Conservation (phyloP, 768 basidiomycete species). For the Mrakia gelida region DNA sequence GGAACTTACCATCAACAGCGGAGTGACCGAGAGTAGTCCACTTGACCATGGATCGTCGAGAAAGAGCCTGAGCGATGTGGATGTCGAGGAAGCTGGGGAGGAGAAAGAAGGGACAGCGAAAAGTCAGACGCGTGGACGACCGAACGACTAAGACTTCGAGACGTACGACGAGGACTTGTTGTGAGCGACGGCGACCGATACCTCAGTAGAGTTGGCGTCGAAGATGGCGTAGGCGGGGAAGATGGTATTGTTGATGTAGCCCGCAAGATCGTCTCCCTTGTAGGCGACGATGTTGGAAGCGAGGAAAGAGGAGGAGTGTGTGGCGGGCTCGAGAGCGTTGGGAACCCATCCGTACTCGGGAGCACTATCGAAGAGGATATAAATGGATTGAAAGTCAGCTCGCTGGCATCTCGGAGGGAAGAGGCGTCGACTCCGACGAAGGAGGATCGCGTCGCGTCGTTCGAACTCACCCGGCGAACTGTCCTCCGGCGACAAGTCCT, state of each 20-base stretch:
- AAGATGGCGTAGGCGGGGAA: constrained; percentile 28
- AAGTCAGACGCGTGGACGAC: no score
- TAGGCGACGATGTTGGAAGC: not conserved
- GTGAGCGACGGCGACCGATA: constrained; percentile 17
- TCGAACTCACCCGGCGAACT: not conserved
- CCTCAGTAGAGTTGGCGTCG: constrained; percentile 28
- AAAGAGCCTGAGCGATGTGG: constrained; percentile 26
- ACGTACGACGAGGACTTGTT: constrained; percentile 6
- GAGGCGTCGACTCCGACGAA: no score
- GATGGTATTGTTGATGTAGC: constrained; percentile 27
- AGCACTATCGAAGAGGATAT: not conserved
- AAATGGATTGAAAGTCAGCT: no score
- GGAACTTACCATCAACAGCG: not conserved
- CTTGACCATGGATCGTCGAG: constrained; percentile 21
- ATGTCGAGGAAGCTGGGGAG: constrained; percentile 1
- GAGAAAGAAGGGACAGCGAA: no score
- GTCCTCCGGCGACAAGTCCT: constrained; percentile 20
- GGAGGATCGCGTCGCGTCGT: no score
- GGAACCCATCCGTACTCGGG: constrained; percentile 31
- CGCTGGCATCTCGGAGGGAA: no score
- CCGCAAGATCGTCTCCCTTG: constrained; percentile 17
- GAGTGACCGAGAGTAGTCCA: constrained; percentile 15
- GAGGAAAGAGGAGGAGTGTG: constrained; percentile 18
- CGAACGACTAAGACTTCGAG: no score
- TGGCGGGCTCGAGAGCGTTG: constrained; percentile 1